Conservation (phyloP, 164 flowering plant species). For the Stephania yunnanensis region DNA sequence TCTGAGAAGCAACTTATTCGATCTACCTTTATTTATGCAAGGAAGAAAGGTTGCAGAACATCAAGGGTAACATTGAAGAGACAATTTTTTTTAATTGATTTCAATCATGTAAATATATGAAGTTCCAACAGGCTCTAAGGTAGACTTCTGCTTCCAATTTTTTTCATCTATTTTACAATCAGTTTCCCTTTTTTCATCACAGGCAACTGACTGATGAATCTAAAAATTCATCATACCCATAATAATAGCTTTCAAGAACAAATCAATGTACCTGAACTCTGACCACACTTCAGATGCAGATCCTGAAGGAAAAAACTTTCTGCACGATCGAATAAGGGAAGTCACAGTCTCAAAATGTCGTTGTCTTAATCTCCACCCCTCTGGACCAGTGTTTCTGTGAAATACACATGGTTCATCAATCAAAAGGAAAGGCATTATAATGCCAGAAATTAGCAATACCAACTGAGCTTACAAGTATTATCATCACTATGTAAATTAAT, state of each 20-base stretch:
- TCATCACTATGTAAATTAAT: neutral
- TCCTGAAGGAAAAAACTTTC: conserved; percentile 82
- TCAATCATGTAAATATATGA: no score
- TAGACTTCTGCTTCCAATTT: no score
- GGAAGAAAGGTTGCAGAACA: no score
- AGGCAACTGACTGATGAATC: no score
- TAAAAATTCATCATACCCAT: no score
- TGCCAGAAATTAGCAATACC: neutral
- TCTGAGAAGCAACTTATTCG: no score
- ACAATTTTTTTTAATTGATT: no score
- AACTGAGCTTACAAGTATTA: neutral
- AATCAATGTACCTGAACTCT: conserved; percentile 64
- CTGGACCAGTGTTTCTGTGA: conserved; percentile 86
- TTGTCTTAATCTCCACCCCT: conserved; percentile 96
- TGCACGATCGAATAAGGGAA: conserved; percentile 73
- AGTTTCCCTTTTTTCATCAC: no score
- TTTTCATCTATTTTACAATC: no score
- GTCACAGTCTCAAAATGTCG: conserved; percentile 88
- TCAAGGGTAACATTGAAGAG: no score
- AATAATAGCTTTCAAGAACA: neutral
- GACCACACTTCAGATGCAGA: conserved; percentile 96
- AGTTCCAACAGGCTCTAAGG: no score
- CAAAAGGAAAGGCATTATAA: neutral
- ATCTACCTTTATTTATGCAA: no score
- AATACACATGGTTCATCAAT: neutral